Evolutionary conservation across 306 rosid species (phyloP), one percentile per base, ranked within the genome.

Genomic region (Pueraria montana): DNA sequence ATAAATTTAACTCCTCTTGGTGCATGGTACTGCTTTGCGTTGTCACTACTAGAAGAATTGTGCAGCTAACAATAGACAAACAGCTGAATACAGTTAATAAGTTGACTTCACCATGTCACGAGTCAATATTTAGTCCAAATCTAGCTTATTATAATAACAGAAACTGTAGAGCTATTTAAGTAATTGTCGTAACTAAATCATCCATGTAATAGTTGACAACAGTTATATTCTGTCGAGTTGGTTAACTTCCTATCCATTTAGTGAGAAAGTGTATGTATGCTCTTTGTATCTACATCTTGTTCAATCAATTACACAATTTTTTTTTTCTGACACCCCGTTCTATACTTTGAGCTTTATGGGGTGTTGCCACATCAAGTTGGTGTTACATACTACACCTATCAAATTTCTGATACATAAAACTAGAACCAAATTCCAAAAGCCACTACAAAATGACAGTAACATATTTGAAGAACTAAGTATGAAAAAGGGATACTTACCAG

Each of bases 61-160:
- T 30, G 34, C 34, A 30, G 34, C 34, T 30, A 30, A 30, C 34
- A 76, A 3, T 34, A 30, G 40, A 6, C 26, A 71, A 56, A 77
- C 56, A 18, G 32, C 34, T 58, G 8, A 14, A 63, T 27, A 23
- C 52, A 59, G 34, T 62, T 24, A 48, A 58, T 58, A 26, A 6
- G 56, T n/a, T n/a, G n/a, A n/a, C n/a, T n/a, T n/a, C n/a, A n/a
- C n/a, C n/a, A n/a, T 7, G 71, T 40, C 40, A 61, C 0, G 2
- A 18, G 30, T 48, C 74, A 77, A 61, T 62, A 62, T 17, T 7
- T 77, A 8, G 61, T 69, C 42, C 79, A 69, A 50, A 24, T 65
- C 12, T 40, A 36, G 36, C 50, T 58, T 58, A 74, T 14, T 3
- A 62, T 62, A 49, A 80, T 26, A 13, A 61, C 18, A 26, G 3